A percentile compares a stretch with the other conserved stretches of the same genome.
These are phyloP conservation scores for Sanghuangporus weigelae DNA, from an alignment of 1,284 basidiomycete species.

Conservation along the genomic window DNA sequence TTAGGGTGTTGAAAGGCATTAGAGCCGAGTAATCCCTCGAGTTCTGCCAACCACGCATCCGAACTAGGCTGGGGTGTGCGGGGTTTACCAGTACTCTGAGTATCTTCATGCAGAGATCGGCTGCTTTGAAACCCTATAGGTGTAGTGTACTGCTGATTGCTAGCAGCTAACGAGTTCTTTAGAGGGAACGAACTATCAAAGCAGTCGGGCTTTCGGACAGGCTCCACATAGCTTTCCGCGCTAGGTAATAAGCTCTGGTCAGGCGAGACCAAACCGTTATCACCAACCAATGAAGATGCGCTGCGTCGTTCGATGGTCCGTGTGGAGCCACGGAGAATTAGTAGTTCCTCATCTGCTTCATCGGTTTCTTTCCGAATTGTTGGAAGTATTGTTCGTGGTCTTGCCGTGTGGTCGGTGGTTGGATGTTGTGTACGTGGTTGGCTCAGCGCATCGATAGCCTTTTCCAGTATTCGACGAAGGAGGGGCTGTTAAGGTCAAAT, in stretches of 20 bases:
- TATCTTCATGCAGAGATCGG: background rate
- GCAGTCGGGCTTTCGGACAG: too few species aligned
- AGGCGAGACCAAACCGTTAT: background rate
- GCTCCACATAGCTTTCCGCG: too few species aligned
- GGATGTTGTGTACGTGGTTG: background rate
- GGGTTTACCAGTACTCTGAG: background rate
- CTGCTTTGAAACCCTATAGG: too few species aligned
- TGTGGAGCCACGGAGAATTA: conserved; percentile 5
- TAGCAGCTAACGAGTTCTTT: too few species aligned
- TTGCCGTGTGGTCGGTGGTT: background rate
- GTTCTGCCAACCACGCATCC: background rate
- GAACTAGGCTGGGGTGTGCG: too few species aligned
- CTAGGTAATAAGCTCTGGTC: background rate
- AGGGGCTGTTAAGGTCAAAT: background rate
- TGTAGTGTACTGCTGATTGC: too few species aligned
- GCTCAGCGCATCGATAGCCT: background rate
- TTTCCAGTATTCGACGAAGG: conserved; percentile 7
- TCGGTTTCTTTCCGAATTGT: background rate
- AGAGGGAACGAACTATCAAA: too few species aligned
- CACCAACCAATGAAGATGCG: background rate
- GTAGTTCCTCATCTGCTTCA: background rate
- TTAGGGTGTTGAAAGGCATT: background rate
- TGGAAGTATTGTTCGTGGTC: background rate
- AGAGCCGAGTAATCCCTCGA: background rate
- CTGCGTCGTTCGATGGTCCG: conserved; percentile 4